These are phyloP conservation scores for Lotus japonicus DNA, from an alignment of 306 rosid species.

Conservation along the genomic window DNA sequence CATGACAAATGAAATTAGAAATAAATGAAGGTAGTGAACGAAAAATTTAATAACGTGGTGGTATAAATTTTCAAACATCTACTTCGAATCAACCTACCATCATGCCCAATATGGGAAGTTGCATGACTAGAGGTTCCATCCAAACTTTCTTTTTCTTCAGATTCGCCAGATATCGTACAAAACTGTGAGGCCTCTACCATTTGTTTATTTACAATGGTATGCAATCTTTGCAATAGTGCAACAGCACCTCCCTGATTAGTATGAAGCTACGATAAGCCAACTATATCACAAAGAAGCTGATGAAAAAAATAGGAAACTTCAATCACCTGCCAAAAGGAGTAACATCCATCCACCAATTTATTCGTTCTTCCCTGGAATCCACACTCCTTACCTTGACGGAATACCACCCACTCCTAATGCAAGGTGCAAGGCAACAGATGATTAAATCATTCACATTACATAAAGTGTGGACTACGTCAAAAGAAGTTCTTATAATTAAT, in stretches of 20 bases:
- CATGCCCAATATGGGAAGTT: conserved; percentile 15
- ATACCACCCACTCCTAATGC: conserved; percentile 80
- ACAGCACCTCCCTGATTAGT: conserved; percentile 71
- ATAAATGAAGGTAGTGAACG: neutral
- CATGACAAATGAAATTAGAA: neutral
- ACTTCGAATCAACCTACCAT: conserved; percentile 27
- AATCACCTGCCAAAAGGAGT: conserved; percentile 96
- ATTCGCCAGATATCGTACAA: conserved; percentile 18
- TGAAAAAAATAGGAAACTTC: neutral
- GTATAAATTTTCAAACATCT: neutral
- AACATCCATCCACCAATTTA: conserved; percentile 95
- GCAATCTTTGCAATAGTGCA: conserved; percentile 65
- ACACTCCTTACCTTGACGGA: conserved; percentile 79
- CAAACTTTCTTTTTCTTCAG: conserved; percentile 18
- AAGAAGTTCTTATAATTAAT: neutral
- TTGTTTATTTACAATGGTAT: conserved; percentile 43
- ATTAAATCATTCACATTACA: neutral
- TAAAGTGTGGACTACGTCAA: neutral
- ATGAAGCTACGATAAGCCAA: conserved; percentile 22
- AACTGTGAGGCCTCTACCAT: conserved; percentile 20
- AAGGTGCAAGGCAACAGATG: conserved; percentile 14
- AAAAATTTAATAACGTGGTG: neutral
- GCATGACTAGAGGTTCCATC: conserved; percentile 33
- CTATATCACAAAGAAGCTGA: conserved; percentile 21
- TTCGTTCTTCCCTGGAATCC: conserved; percentile 99